phyloP scores from a whole-genome alignment of 176 grass and related monocot species.

The Oryza longistaminata region DNA sequence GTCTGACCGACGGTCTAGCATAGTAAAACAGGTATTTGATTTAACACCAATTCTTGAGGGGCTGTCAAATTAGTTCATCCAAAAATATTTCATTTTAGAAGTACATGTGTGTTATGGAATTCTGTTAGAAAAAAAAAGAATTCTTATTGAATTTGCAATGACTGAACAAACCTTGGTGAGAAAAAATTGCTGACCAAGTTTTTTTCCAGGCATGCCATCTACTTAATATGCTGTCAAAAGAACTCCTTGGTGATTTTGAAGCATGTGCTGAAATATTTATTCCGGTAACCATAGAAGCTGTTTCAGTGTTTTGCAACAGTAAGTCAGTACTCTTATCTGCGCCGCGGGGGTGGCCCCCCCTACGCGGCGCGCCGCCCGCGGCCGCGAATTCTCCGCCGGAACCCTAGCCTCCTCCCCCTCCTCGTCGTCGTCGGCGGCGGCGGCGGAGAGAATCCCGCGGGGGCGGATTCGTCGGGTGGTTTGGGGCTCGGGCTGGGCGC shows the following conservation, averaged over 20 bases:
- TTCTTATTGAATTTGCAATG: conserved; percentile 23
- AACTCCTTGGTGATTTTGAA: conserved; percentile 86
- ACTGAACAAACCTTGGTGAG: not conserved
- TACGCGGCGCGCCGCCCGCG: conserved; percentile 19
- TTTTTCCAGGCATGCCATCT: conserved; percentile 76
- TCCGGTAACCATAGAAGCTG: conserved; percentile 66
- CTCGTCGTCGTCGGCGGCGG: not conserved
- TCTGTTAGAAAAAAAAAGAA: conserved; percentile 3
- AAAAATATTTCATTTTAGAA: conserved; percentile 22
- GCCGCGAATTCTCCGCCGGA: conserved; percentile 15
- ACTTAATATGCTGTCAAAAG: conserved; percentile 80
- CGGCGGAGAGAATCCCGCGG: conserved; percentile 5
- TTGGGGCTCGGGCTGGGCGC: not conserved
- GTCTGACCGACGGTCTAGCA: conserved; percentile 72
- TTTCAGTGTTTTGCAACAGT: conserved; percentile 13
- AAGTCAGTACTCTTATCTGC: conserved; percentile 5
- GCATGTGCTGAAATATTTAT: conserved; percentile 84
- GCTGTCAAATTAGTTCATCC: not conserved
- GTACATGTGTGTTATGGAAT: not conserved
- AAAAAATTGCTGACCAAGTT: conserved; percentile 10
- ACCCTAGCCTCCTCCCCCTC: not conserved
- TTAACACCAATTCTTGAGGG: conserved; percentile 3
- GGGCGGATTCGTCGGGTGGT: conserved; percentile 21
- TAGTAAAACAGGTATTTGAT: conserved; percentile 72
- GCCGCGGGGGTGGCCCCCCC: not conserved